phyloP scores from a whole-genome alignment of 2,329 filamentous ascomycete species.

The Aspergillus floridensis region DNA sequence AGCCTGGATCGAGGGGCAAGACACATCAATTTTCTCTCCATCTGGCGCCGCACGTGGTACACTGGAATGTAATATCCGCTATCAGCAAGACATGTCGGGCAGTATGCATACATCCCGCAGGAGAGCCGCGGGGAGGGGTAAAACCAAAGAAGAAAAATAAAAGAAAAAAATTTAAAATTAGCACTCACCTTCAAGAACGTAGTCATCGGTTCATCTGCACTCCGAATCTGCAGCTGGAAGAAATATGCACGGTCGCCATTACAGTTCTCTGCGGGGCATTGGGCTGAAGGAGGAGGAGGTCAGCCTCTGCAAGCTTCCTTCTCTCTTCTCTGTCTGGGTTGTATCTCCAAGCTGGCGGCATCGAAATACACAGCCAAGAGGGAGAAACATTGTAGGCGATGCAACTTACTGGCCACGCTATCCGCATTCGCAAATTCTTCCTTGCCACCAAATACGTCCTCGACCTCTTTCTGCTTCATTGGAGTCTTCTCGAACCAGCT shows the following conservation, averaged over 20 bases:
- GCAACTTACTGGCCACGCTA: slow-evolving; percentile 62
- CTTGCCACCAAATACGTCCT: slow-evolving; percentile 85
- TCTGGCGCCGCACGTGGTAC: slow-evolving; percentile 45
- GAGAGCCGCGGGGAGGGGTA: slow-evolving; percentile 8
- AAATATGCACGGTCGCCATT: slow-evolving; percentile 83
- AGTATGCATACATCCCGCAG: slow-evolving; percentile 16
- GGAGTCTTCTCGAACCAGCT: slow-evolving; percentile 76
- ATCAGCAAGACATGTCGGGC: slow-evolving; percentile 17
- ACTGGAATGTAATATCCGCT: slow-evolving; percentile 32
- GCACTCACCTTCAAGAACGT: slow-evolving; percentile 78
- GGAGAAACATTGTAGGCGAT: neutral
- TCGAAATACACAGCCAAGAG: neutral
- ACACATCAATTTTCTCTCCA: slow-evolving; percentile 50
- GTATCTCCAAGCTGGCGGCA: neutral
- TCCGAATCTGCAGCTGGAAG: slow-evolving; percentile 95
- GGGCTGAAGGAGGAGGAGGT: slow-evolving; percentile 49
- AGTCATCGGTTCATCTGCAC: slow-evolving; percentile 98
- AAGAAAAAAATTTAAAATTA: neutral
- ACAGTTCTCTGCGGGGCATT: slow-evolving; percentile 80
- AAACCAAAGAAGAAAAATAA: neutral
- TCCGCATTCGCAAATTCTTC: slow-evolving; percentile 90
- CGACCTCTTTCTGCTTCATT: slow-evolving; percentile 81
- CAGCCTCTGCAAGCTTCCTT: slow-evolving; percentile 8
- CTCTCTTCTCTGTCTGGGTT: neutral
- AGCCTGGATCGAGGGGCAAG: neutral